These are phyloP conservation scores for Mortierella sp. DNA, from an alignment of 371 early-diverging fungal species.

Conservation along the genomic window DNA sequence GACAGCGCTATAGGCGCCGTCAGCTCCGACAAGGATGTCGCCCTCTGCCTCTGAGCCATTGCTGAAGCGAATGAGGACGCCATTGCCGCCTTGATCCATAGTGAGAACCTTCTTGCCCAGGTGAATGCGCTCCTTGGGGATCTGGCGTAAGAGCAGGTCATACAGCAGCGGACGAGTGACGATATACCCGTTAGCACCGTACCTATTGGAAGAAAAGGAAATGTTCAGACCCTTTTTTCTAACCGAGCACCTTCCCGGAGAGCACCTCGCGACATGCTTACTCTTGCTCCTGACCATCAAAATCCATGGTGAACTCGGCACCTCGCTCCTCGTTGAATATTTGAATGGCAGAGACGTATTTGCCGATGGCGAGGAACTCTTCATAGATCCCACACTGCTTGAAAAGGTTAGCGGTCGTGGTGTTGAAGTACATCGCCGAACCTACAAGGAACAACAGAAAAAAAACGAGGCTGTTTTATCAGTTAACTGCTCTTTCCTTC, in stretches of 20 bases:
- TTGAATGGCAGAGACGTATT: neutral
- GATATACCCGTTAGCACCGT: constrained; percentile 4
- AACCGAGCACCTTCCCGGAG: too few relatives aligned
- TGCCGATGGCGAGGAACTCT: neutral
- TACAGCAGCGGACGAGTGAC: constrained; percentile 14
- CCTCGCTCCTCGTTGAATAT: neutral
- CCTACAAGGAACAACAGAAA: neutral
- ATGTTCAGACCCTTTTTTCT: neutral
- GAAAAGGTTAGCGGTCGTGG: neutral
- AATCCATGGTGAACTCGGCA: neutral
- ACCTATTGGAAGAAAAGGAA: neutral
- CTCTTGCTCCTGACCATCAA: neutral
- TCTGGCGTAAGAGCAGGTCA: constrained; percentile 5
- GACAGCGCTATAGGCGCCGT: constrained; percentile 37
- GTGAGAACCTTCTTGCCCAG: constrained; percentile 13
- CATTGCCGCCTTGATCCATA: constrained; percentile 4
- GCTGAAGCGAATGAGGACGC: constrained; percentile 1
- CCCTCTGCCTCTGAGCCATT: neutral
- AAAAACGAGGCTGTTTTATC: too few relatives aligned
- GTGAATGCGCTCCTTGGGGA: constrained; percentile 22
- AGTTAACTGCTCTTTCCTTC: too few relatives aligned
- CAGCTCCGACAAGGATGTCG: constrained; percentile 32
- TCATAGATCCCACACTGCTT: neutral
- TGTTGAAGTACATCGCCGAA: neutral
- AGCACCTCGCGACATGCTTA: too few relatives aligned